Evolutionary conservation across 2,329 filamentous ascomycete genomes (phyloP).

Genomic region (Aureobasidium sp.): DNA sequence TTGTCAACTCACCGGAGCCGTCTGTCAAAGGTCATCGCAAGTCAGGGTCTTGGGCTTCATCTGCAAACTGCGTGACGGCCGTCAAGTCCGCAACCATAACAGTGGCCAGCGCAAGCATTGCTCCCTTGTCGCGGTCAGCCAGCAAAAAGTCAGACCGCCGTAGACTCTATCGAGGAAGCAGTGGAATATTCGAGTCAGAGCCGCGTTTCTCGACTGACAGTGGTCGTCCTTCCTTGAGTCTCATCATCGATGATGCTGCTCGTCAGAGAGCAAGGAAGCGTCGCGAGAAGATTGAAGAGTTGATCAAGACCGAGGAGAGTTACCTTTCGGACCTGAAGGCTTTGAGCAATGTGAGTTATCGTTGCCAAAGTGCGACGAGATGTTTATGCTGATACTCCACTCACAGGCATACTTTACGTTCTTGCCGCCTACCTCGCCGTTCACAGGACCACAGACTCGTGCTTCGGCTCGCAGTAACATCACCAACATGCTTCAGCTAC

Average conservation of each 20-base stretch:
- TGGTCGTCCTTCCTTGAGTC: conserved; percentile 34
- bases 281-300: conserved; percentile 72
- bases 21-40: conserved; percentile 26
- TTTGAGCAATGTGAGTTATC: conserved; percentile 62
- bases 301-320: conserved; percentile 76
- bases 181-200: conserved; percentile 52
- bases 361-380: background rate
- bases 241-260: conserved; percentile 57
- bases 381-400: background rate
- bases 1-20: background rate
- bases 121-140: conserved; percentile 50
- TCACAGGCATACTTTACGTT: conserved; percentile 37
- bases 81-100: conserved; percentile 77
- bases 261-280: conserved; percentile 64
- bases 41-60: conserved; percentile 57
- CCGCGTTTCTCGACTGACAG: conserved; percentile 56
- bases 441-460: conserved; percentile 19
- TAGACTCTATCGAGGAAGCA: conserved; percentile 49
- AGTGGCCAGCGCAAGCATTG: conserved; percentile 61
- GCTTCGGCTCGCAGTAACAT: conserved; percentile 22
- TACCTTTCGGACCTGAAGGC: conserved; percentile 85
- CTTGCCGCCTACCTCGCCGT: conserved; percentile 21
- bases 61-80: conserved; percentile 71
- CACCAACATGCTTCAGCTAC: conserved; percentile 69
- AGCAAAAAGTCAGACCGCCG: conserved; percentile 45